These are phyloP conservation scores for Hymenoscyphus salicellus DNA, from an alignment of 2,329 filamentous ascomycete genomes.

Conservation along the genomic window DNA sequence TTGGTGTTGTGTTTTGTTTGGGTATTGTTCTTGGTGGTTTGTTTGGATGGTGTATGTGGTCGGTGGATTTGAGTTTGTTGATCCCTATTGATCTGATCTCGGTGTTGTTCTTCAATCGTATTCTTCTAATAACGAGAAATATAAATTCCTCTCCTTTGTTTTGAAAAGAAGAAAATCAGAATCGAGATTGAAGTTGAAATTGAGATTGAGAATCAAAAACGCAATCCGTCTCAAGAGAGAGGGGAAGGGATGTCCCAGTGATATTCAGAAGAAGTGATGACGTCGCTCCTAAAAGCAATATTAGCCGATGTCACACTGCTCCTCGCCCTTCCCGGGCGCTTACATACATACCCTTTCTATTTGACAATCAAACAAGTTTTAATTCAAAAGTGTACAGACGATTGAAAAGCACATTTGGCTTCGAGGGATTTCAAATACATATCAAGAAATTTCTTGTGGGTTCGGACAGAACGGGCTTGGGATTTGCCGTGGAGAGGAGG, in stretches of 20 bases:
- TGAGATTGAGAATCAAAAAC: not conserved
- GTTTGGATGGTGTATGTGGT: not conserved
- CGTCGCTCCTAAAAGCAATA: not conserved
- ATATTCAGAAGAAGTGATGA: not conserved
- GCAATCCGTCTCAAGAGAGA: not conserved
- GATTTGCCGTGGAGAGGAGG: not conserved
- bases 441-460: not conserved
- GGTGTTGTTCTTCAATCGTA: not conserved
- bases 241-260: not conserved
- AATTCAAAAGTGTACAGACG: too few species aligned
- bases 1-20: not conserved
- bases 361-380: too few species aligned
- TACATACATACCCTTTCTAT: not conserved
- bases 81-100: not conserved
- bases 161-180: not conserved
- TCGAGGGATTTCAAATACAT: not conserved
- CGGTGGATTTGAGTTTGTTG: not conserved
- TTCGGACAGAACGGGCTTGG: not conserved
- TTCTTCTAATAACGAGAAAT: not conserved
- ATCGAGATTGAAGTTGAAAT: not conserved
- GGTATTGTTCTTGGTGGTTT: not conserved
- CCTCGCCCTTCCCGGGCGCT: not conserved
- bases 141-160: not conserved
- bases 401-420: not conserved
- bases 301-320: not conserved